Conservation (phyloP, 495 filamentous ascomycete genomes). For the Neurospora intermedia region DNA sequence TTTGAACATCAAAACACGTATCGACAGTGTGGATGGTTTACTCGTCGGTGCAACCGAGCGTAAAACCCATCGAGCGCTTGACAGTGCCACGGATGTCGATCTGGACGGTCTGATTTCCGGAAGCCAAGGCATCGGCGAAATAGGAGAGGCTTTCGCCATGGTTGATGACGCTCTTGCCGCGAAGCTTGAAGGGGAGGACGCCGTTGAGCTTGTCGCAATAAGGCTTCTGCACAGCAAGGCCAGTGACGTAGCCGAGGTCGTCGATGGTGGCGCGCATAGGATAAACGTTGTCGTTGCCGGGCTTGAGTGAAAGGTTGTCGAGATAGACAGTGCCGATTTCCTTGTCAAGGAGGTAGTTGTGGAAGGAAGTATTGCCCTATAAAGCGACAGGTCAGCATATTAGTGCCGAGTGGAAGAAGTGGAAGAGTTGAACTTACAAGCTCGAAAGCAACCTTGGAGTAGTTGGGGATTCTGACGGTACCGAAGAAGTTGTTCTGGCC, state of each 20-base stretch:
- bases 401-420: background rate
- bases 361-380: conserved; percentile 56
- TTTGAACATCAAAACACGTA: background rate
- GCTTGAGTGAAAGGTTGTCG: conserved; percentile 45
- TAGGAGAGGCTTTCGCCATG: conserved; percentile 51
- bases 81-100: conserved; percentile 25
- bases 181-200: conserved; percentile 48
- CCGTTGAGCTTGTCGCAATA: conserved; percentile 37
- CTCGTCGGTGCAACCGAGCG: conserved; percentile 11
- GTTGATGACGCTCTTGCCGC: conserved; percentile 46
- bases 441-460: conserved; percentile 50
- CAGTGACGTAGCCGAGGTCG: conserved; percentile 13
- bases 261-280: conserved; percentile 43
- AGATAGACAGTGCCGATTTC: conserved; percentile 46
- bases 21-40: background rate
- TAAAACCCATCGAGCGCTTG: conserved; percentile 8
- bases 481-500: conserved; percentile 54
- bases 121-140: conserved; percentile 38
- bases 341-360: conserved; percentile 41
- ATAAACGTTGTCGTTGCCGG: conserved; percentile 47
- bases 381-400: conserved; percentile 10
- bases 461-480: conserved; percentile 57
- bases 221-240: conserved; percentile 11
- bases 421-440: conserved; percentile 38
- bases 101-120: conserved; percentile 24